phyloP scores from a whole-genome alignment of 805 yeast species.

The Saccharomycopsis fermentans region DNA sequence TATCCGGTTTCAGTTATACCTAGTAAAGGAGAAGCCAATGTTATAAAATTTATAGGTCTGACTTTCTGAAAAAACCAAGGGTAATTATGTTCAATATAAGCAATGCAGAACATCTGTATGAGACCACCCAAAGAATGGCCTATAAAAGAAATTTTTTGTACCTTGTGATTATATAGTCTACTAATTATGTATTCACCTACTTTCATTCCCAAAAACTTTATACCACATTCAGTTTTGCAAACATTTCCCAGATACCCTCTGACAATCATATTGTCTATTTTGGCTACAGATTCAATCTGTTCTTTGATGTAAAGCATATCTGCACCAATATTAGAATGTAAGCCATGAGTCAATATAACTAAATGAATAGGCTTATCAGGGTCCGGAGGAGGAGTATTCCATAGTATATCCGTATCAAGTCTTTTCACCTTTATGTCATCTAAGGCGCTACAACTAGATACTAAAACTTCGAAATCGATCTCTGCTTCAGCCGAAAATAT shows the following conservation, averaged over 20 bases:
- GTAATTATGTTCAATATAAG: conserved; percentile 55
- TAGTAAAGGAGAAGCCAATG: conserved; percentile 64
- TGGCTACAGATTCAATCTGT: conserved; percentile 33
- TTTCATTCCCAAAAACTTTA: conserved; percentile 61
- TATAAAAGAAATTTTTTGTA: conserved; percentile 53
- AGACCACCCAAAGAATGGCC: conserved; percentile 78
- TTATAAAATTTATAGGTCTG: conserved; percentile 56
- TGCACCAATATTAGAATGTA: conserved; percentile 66
- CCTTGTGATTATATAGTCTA: conserved; percentile 35
- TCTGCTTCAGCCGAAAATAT: conserved; percentile 53
- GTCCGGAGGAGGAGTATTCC: conserved; percentile 52
- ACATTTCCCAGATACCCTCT: conserved; percentile 62
- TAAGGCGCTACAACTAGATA: conserved; percentile 28
- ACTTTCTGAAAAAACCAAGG: conserved; percentile 58
- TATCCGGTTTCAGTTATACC: conserved; percentile 62
- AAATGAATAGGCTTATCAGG: conserved; percentile 43
- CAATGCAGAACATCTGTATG: conserved; percentile 67
- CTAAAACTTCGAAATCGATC: conserved; percentile 49
- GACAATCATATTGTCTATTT: conserved; percentile 45
- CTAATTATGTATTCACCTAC: conserved; percentile 55
- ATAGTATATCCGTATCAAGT: conserved; percentile 51
- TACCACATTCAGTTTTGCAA: conserved; percentile 72
- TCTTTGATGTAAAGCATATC: conserved; percentile 71
- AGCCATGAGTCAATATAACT: conserved; percentile 65
- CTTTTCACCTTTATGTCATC: conserved; percentile 31